Evolutionary conservation across 2,329 filamentous ascomycete species (phyloP), one percentile per base, ranked within the genome.

Genomic region (Helotiales sp.): DNA sequence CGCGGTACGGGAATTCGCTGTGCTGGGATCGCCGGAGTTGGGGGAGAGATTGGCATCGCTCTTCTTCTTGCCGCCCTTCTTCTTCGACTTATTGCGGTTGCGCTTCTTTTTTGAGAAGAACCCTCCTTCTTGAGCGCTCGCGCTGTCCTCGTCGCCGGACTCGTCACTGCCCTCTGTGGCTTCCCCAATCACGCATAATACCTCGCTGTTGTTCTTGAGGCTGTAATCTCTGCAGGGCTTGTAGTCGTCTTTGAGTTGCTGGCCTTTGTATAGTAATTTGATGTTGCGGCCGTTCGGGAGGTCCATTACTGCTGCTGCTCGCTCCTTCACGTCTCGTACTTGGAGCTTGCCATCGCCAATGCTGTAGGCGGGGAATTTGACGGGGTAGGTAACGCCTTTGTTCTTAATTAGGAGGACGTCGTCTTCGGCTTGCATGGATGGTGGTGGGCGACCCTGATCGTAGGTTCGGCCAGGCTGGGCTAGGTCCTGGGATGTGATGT

Each of bases 401-500:
- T 89, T 85, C 79, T 90, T 91, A 78, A 93, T 85, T 43, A 91
- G 78, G 32, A 94, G 80, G 11, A 93, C 82, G 74, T 94, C 91
- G 68, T 91, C 91, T 69, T 91, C 89, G 75, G 72, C 80, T 70
- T 77, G 80, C 70, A 77, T 75, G 2, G 78, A 76, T 5, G 77
- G 74, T 20, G 77, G 79, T 30, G 79, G 77, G 58, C 75, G 77
- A 49, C 77, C 75, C 60, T 78, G 78, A 65, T 83, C 80, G 69
- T 84, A 83, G n/a, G 79, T 74, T 77, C 75, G 77, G 68, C 76
- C 78, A 28, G 78, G 78, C 40, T 81, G 79, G 68, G 87, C 83
- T 45, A 93, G 78, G 74, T 94, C 91, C 74, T 92, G 87, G 30
- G 89, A 89, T n/a, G 91, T 93, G 76, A 94, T 93, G 81, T 95